Evolutionary conservation across 495 filamentous ascomycete genomes (phyloP), one percentile per base, ranked within the genome.

Genomic region (Penicillium egyptiacum): DNA sequence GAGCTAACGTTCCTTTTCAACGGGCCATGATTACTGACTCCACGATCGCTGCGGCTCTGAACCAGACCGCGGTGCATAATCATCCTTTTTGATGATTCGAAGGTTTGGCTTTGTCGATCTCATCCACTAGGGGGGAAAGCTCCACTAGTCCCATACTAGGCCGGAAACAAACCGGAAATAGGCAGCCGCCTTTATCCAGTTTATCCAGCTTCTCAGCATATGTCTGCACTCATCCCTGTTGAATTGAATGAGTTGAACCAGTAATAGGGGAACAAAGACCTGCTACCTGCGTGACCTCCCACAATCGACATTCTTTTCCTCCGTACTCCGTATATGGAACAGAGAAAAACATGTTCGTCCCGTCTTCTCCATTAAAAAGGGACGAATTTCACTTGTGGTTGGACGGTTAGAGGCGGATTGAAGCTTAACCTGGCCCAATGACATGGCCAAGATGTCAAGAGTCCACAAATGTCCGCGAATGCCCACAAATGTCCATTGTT

Each of bases 31-130:
- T 7, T 28, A 33, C 35, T 11, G 56, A 56, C 43, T 35, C 55
- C 33, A 59, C 45, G 57, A 66, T 66, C 61, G 57, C 58, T 62
- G 53, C 56, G 61, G 52, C 58, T 59, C 57, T 45, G 40, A 31
- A 23, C 33, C 50, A 40, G 20, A 41, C 23, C 28, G 49, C 12
- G 5, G 45, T 53, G 56, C 53, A 35, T 64, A 60, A 50, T 40
- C 54, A 58, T 60, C 56, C 47, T 56, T 43, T 43, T 44, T 41
- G 28, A 33, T 37, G n/a, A 23, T 26, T 33, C 8, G 6, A 26
- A 26, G 25, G 25, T 26, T 28, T 46, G 2, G 9, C 11, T 4
- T 58, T 25, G 47, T 26, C 50, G 58, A 59, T 65, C 56, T 9
- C 25, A 22, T 17, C 50, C 42, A 43, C 25, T 45, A n/a, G 45